These are phyloP conservation scores for Penicillium manginii DNA, from an alignment of 495 filamentous ascomycete genomes.

Conservation along the genomic window DNA sequence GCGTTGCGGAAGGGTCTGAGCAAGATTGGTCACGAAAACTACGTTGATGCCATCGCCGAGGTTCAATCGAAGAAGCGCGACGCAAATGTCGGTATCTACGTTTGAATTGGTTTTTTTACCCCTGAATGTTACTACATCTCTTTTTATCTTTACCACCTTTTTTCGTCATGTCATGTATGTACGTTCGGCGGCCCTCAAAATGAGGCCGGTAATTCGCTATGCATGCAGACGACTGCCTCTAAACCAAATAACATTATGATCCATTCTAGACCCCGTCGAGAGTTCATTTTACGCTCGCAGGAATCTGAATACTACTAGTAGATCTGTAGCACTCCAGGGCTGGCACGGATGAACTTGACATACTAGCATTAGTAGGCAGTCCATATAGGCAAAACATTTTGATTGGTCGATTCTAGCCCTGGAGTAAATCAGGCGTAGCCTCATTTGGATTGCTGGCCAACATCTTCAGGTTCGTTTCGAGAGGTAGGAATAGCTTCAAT, in stretches of 20 bases:
- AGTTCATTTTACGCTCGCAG: conserved; percentile 4
- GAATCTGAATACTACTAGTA: not conserved
- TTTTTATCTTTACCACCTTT: conserved; percentile 17
- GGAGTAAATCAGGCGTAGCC: too few species aligned
- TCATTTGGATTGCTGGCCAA: too few species aligned
- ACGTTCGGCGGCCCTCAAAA: conserved; percentile 23
- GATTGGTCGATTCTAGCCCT: too few species aligned
- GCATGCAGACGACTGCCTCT: conserved; percentile 20
- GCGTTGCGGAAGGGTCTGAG: conserved; percentile 87
- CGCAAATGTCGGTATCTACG: conserved; percentile 62
- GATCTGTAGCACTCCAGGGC: not conserved
- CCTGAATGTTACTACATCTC: conserved; percentile 4
- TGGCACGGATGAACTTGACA: too few species aligned
- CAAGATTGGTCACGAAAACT: conserved; percentile 97
- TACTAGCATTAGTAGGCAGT: too few species aligned
- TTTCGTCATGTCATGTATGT: conserved; percentile 35
- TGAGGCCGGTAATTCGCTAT: conserved; percentile 29
- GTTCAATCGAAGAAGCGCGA: conserved; percentile 99
- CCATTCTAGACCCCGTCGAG: too few species aligned
- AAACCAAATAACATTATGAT: conserved; percentile 25
- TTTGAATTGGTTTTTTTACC: conserved; percentile 32
- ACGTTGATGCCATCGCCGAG: conserved; percentile 97
- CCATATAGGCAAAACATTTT: too few species aligned
- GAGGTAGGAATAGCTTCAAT: too few species aligned
- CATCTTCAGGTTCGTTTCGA: too few species aligned